phyloP scores from a whole-genome alignment of 2,329 filamentous ascomycete species.

The Fusarium sp. region DNA sequence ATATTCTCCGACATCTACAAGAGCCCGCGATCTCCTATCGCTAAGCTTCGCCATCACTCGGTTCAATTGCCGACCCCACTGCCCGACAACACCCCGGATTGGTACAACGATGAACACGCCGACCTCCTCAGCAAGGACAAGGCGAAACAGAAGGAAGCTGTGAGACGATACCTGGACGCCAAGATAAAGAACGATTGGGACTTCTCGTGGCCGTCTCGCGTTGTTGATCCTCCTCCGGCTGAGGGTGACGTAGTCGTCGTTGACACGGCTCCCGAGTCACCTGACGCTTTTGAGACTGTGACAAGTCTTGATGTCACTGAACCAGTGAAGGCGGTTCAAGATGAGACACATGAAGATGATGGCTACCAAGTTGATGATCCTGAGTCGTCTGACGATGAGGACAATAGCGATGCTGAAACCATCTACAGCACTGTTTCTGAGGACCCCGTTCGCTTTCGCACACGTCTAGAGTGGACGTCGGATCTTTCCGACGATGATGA shows the following conservation, averaged over 20 bases:
- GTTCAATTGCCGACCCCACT: slow-evolving; percentile 48
- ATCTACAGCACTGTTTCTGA: slow-evolving; percentile 70
- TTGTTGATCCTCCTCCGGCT: slow-evolving; percentile 21
- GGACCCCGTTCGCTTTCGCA: slow-evolving; percentile 62
- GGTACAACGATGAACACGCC: slow-evolving; percentile 65
- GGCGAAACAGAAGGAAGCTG: slow-evolving; percentile 71
- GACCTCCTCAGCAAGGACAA: slow-evolving; percentile 73
- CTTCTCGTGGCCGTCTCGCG: slow-evolving; percentile 65
- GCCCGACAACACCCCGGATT: slow-evolving; percentile 49
- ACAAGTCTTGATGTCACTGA: slow-evolving; percentile 26
- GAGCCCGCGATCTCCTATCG: slow-evolving; percentile 64
- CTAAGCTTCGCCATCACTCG: slow-evolving; percentile 60
- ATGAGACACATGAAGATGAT: slow-evolving; percentile 52
- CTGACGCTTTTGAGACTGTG: slow-evolving; percentile 7
- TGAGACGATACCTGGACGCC: slow-evolving; percentile 65
- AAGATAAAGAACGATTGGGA: slow-evolving; percentile 71
- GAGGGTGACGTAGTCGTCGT: slow-evolving; percentile 14
- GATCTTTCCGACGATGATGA: slow-evolving; percentile 67
- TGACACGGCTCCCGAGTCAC: slow-evolving; percentile 14
- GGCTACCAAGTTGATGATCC: slow-evolving; percentile 54
- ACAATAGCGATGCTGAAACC: slow-evolving; percentile 56
- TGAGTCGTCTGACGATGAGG: slow-evolving; percentile 50
- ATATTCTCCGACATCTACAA: slow-evolving; percentile 71
- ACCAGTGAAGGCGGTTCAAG: slow-evolving; percentile 40
- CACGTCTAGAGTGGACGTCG: slow-evolving; percentile 68